These are phyloP conservation scores for Favolaschia claudopus DNA, from an alignment of 768 basidiomycete genomes.

Conservation along the genomic window DNA sequence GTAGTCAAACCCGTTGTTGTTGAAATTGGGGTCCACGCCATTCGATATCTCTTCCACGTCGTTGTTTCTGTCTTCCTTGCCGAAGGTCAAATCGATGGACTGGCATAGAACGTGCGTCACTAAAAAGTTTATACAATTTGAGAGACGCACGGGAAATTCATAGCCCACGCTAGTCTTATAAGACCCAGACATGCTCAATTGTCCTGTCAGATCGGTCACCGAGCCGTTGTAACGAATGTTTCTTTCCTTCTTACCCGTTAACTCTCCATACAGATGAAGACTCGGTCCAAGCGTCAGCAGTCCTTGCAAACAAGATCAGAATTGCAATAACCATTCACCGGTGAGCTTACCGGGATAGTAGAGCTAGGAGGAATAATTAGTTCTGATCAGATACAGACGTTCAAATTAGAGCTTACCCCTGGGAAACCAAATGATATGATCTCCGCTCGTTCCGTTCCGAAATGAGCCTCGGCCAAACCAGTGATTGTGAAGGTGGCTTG, in stretches of 20 bases:
- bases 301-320: constrained; percentile 22
- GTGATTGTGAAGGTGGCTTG: constrained; percentile 29
- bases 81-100: constrained; percentile 13
- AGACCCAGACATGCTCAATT: neutral
- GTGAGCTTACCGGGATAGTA: constrained; percentile 15
- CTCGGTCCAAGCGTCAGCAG: constrained; percentile 31
- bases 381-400: neutral
- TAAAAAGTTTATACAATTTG: neutral
- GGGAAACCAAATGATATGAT: constrained; percentile 31
- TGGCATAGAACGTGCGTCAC: neutral
- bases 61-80: constrained; percentile 4
- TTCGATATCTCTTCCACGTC: neutral
- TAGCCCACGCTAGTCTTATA: constrained; percentile 1
- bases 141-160: neutral
- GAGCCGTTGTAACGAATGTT: too few species aligned
- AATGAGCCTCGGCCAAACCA: constrained; percentile 23
- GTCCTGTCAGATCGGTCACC: neutral
- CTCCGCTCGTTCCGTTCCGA: constrained; percentile 7
- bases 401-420: constrained; percentile 14
- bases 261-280: constrained; percentile 13
- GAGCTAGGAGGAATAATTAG: neutral
- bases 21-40: neutral
- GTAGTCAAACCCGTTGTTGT: neutral
- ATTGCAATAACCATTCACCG: too few species aligned
- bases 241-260: constrained; percentile 2